Evolutionary conservation across 2,329 filamentous ascomycete species (phyloP), one percentile per base, ranked within the genome.

Genomic region (Graphilbum ipis-grandicollis): DNA sequence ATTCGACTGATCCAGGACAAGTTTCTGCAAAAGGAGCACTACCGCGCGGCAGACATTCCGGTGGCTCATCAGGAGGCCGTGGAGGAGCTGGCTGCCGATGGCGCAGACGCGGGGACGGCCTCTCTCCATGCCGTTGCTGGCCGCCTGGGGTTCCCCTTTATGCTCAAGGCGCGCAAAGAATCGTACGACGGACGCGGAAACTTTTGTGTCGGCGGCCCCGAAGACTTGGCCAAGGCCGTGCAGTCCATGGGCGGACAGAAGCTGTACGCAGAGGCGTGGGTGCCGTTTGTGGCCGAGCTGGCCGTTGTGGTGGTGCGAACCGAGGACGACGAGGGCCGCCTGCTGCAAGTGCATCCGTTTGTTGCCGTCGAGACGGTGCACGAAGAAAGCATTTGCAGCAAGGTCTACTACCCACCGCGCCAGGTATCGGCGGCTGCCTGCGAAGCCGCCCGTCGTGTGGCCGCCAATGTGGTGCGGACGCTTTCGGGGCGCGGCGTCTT

Each of bases 241-340:
- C 59, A 76, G 40, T 71, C 75, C 1, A 67, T 96, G 34, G 75
- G 75, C 31, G 70, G 68, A 14, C 60, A 82, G 17, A 71, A 76
- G 3, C 64, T 93, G 31, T 96, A 94, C 50, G 86, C 83, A 0
- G 88, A 96, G 60, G 82, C 82, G 56, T 94, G 80, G 71, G 78
- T 81, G 12, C 70, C 81, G 18, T 96, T 94, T 56, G 69, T 69
- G 47, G 77, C 79, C 59, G 88, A 96, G 59, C 62, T 96, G 37
- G 82, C 90, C 5, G 86, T 93, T 46, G 93, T 96, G 75, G 88
- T 94, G 9, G 74, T 96, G 39, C 81, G 93, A 50, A 93, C 82
- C 1, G 80, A 86, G 50, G 75, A 92, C 45, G 58, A 62, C 32
- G 53, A 61, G 3, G 67, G 67, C 1, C 57, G 57, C 13, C 52